A percentile compares a stretch with the other conserved stretches of the same genome.
Conservation (phyloP, 2,329 filamentous ascomycete genomes). For the Beauveria pseudobassiana region DNA sequence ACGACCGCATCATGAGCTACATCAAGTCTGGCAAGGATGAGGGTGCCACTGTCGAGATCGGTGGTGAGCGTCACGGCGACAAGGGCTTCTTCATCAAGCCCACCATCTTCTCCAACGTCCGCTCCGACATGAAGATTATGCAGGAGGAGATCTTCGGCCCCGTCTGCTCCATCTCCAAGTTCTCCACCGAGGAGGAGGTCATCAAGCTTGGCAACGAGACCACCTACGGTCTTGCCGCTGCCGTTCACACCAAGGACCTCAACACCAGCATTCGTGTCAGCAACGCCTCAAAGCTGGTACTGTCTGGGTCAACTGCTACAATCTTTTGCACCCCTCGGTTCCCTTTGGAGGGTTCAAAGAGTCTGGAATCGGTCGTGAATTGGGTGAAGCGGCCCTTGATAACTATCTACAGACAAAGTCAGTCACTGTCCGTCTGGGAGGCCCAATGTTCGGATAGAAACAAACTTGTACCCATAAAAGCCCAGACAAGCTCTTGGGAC, state of each 20-base stretch:
- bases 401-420: conserved; percentile 66
- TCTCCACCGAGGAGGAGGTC: conserved; percentile 69
- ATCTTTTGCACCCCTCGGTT: conserved; percentile 22
- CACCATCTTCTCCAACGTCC: conserved; percentile 76
- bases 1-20: conserved; percentile 73
- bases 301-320: conserved; percentile 41
- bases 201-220: conserved; percentile 65
- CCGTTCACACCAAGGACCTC: conserved; percentile 70
- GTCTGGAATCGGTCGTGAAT: conserved; percentile 69
- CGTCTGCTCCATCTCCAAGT: conserved; percentile 73
- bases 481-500: too few relatives aligned
- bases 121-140: conserved; percentile 75
- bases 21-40: conserved; percentile 56
- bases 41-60: conserved; percentile 50
- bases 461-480: too few relatives aligned
- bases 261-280: conserved; percentile 71
- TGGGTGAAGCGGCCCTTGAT: conserved; percentile 58
- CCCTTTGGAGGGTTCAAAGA: conserved; percentile 73
- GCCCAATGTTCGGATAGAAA: conserved; percentile 28
- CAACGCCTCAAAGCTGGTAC: conserved; percentile 64
- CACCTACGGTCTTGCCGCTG: conserved; percentile 70
- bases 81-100: conserved; percentile 83
- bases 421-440: conserved; percentile 47
- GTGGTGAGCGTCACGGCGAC: conserved; percentile 44
- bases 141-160: conserved; percentile 86